Evolutionary conservation across 805 yeast species (phyloP).

Genomic region (Hanseniaspora valbyensis): DNA sequence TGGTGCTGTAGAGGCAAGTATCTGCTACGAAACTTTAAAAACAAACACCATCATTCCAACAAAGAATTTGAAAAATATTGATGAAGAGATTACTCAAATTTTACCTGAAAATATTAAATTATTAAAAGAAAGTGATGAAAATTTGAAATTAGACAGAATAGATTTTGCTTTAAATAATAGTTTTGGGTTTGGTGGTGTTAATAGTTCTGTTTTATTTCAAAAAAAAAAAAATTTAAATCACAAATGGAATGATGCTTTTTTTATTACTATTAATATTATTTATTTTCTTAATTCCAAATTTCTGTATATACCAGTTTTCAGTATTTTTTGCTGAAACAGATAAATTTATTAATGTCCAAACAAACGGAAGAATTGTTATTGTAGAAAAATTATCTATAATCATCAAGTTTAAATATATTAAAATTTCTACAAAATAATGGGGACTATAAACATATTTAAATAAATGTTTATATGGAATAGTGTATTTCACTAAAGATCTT

Average conservation of each 20-base stretch:
- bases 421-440: conserved; percentile 58
- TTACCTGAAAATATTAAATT: conserved; percentile 31
- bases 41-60: conserved; percentile 65
- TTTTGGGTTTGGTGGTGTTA: conserved; percentile 97
- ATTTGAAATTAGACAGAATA: conserved; percentile 37
- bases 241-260: conserved; percentile 6
- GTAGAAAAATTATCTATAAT: not conserved
- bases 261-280: not conserved
- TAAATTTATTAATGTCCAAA: conserved; percentile 11
- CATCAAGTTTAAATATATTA: conserved; percentile 34
- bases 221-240: conserved; percentile 24
- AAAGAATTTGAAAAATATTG: conserved; percentile 42
- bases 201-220: conserved; percentile 54
- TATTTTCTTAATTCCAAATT: not conserved
- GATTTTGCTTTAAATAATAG: conserved; percentile 70
- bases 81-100: conserved; percentile 30
- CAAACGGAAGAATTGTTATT: not conserved
- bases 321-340: conserved; percentile 7
- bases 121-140: conserved; percentile 30
- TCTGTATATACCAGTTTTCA: conserved; percentile 6
- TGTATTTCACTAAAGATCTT: conserved; percentile 42
- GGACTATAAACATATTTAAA: conserved; percentile 48
- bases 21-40: conserved; percentile 57
- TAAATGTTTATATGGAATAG: conserved; percentile 41
- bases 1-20: conserved; percentile 84